phyloP scores from a whole-genome alignment of 352 stramenopile species.

The Phytophthora syringae region DNA sequence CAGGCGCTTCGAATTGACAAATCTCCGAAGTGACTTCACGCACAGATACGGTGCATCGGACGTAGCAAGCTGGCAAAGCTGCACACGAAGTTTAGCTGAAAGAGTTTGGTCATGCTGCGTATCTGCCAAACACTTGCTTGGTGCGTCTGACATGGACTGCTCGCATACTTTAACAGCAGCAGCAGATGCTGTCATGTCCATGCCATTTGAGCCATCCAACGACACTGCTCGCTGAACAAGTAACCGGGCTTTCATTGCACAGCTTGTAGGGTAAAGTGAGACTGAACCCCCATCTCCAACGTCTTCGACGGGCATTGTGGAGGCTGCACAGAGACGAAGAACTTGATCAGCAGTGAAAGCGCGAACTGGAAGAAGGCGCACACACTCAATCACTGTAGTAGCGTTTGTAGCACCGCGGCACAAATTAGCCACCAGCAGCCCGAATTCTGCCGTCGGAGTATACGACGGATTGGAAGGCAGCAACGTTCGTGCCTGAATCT shows the following conservation, averaged over 20 bases:
- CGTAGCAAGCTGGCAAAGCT: conserved; percentile 34
- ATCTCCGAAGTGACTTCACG: conserved; percentile 32
- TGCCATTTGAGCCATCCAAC: conserved; percentile 3
- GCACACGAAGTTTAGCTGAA: conserved; percentile 22
- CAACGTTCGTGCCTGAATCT: conserved; percentile 6
- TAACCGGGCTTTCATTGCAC: conserved; percentile 23
- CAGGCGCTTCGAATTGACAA: conserved; percentile 36
- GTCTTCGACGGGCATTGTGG: conserved; percentile 12
- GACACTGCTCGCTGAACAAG: conserved; percentile 23
- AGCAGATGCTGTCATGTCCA: conserved; percentile 23
- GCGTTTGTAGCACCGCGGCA: conserved; percentile 35
- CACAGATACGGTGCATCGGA: conserved; percentile 35
- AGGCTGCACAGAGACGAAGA: conserved; percentile 36
- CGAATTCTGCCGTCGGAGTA: conserved; percentile 1
- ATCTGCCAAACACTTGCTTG: conserved; percentile 41
- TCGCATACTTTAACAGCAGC: conserved; percentile 42
- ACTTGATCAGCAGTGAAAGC: conserved; percentile 29
- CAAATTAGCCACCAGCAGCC: conserved; percentile 32
- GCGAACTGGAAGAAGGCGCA: conserved; percentile 29
- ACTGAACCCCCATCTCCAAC: background rate
- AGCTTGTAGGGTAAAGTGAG: conserved; percentile 25
- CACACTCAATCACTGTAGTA: conserved; percentile 33
- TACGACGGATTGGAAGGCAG: conserved; percentile 13
- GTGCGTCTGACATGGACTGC: conserved; percentile 32
- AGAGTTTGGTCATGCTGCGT: conserved; percentile 37